Base-by-base conservation (phyloP, 345 rosid genomes). In the Ailanthus altissimus region DNA sequence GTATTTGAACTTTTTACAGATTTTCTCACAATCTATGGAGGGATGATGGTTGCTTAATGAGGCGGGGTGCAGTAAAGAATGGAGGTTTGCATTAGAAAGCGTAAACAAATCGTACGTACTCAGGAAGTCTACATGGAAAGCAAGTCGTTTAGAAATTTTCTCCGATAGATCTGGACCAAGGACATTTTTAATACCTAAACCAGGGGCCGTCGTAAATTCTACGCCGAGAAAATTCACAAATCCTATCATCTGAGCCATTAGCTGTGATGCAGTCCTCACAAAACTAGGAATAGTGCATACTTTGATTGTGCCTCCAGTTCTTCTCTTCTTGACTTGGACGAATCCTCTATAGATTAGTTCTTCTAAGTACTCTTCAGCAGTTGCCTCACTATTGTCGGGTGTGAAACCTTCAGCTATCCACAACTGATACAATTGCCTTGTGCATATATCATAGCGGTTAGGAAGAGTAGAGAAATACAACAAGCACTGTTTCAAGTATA, bases 381-480 rank as follows among this genome's bases (percentile, higher is more conserved):
- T 32, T 51, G 23, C 46, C 73, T 70, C 43, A 18, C 40, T 68
- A n/a, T 50, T 69, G 25, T 69, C 60, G 0, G 18, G 23, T 32
- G 50, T 70, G 26, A 70, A 70, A 51, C 73, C 60, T 51, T 70
- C 73, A 16, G 60, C 73, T 28, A 70, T 70, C 60, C 73, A 70
- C 60, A 70, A 7, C 60, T 50, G 60, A 69, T 50, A 49, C 73
- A 69, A 70, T 5, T 70, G 59, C 60, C 73, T 32, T 5, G 73
- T 70, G 73, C 14, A 5, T 21, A 70, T 47, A n/a, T 47, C 58
- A 26, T 6, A 47, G 20, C 4, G 5, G 7, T 15, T 5, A 14
- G 72, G 42, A 26, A 70, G 50, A 25, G 20, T 60, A 32, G 43
- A 5, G 5, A 70, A 9, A 32, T 49, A 70, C n/a, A 70, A 1